Percentiles rank a stretch among this genome's conserved stretches.
These are phyloP conservation scores for Physcia stellaris DNA, from an alignment of 495 filamentous ascomycete genomes.

Conservation along the genomic window DNA sequence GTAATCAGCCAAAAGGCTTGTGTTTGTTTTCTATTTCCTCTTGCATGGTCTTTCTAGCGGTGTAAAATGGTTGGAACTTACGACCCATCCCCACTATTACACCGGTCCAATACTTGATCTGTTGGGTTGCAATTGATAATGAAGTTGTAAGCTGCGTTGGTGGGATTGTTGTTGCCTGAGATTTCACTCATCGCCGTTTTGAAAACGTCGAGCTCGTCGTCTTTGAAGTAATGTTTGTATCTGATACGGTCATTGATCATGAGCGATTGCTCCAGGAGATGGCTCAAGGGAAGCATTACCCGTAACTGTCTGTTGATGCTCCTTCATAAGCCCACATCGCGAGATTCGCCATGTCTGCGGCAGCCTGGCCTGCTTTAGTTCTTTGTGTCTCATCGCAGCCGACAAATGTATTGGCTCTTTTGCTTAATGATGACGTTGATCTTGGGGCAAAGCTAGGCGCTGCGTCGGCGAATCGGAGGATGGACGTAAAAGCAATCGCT, in stretches of 20 bases:
- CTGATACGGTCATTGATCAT: not conserved
- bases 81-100: not conserved
- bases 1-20: too few relatives aligned
- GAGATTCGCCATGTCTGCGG: not conserved
- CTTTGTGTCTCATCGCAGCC: too few relatives aligned
- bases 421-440: too few relatives aligned
- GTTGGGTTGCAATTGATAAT: not conserved
- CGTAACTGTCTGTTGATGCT: not conserved
- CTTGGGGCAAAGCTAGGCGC: too few relatives aligned
- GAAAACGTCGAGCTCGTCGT: not conserved
- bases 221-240: conserved; percentile 1
- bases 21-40: too few relatives aligned
- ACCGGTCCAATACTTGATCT: not conserved
- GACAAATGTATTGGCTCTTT: too few relatives aligned
- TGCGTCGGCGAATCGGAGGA: too few relatives aligned
- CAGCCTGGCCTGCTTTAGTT: not conserved
- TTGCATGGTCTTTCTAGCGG: too few relatives aligned
- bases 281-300: not conserved
- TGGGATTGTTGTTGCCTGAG: not conserved
- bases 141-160: not conserved
- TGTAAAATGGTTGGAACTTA: too few relatives aligned
- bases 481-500: too few relatives aligned
- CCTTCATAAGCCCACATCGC: not conserved
- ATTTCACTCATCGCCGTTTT: not conserved
- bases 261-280: not conserved